Base-by-base conservation (phyloP, 2,329 filamentous ascomycete species). In the Amylocarpus encephaloides region DNA sequence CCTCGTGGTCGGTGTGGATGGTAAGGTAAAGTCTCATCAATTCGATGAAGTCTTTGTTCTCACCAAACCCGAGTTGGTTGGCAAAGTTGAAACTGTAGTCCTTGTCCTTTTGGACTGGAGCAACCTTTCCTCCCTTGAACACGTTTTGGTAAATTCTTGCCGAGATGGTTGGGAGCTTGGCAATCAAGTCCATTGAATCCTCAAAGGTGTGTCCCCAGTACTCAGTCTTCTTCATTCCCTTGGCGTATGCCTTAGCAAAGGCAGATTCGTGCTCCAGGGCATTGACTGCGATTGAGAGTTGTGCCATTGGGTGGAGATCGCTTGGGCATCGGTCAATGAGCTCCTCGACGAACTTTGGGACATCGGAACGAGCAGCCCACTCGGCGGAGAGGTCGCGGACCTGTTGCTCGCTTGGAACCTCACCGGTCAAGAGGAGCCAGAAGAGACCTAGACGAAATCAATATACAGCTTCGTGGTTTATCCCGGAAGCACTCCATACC, bases 181-280 rank as follows among this genome's bases (percentile, higher is more conserved):
- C 93, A 71, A 98, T 98, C 71, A 98, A 80, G 76, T 98, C 92
- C 92, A 98, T 97, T 57, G 91, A 93, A 77, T 98, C 93, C 83
- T 98, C 93, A 68, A 94, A 98, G 65, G 91, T 96, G 82, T 97
- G 91, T 74, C 85, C 83, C 93, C 93, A 98, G 88, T 98, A 98
- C 66, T 97, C 90, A 74, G 91, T 88, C 88, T 98, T 98, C 84
- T 92, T 93, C 69, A 98, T 88, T 69, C 93, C 93, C 83, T 94
- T 95, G 68, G 91, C 92, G 71, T 98, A 98, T 66, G 93, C 93
- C 82, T 96, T 95, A 72, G 93, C 85, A 75, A 98, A 98, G 60
- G 88, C 83, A 58, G 93, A 97, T 72, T 94, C 92, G 75, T 95
- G 91, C 84, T 98, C 93, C 68, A 98, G 91, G 68, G 93, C 93